These are phyloP conservation scores for Metschnikowia continentalis DNA, from an alignment of 805 yeast species.

Conservation along the genomic window DNA sequence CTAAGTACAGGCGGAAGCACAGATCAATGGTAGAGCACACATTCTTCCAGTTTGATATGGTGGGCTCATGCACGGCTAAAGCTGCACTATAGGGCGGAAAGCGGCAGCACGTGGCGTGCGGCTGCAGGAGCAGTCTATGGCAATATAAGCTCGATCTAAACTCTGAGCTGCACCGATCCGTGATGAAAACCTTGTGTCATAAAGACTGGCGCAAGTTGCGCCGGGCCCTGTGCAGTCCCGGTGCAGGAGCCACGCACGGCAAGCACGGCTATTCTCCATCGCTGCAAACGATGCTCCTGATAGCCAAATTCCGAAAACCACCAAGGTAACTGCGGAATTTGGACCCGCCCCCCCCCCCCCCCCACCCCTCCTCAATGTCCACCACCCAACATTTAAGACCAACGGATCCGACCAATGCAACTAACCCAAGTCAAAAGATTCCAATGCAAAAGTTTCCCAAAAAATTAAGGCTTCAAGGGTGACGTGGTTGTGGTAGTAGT, in stretches of 20 bases:
- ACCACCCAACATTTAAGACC: too few species aligned
- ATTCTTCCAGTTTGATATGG: background rate
- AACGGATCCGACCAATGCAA: too few species aligned
- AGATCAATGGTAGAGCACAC: background rate
- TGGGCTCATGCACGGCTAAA: background rate
- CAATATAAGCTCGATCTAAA: constrained; percentile 1
- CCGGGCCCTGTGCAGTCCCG: background rate
- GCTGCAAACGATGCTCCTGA: background rate
- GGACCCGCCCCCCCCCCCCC: too few species aligned
- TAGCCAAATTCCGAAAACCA: background rate
- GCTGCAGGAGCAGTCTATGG: background rate
- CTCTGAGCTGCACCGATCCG: background rate
- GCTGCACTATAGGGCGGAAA: background rate
- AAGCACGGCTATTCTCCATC: background rate
- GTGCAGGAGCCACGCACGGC: background rate
- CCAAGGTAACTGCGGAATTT: too few species aligned
- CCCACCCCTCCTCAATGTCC: too few species aligned
- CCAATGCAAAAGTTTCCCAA: too few species aligned
- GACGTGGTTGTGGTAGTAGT: too few species aligned
- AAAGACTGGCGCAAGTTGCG: background rate
- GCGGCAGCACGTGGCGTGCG: background rate
- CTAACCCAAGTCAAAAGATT: too few species aligned
- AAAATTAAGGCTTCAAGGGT: too few species aligned
- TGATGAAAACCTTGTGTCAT: background rate
- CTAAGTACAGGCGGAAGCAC: background rate